Evolutionary conservation across 169 alveolate species (phyloP).

Genomic region (Eimeria tenella): DNA sequence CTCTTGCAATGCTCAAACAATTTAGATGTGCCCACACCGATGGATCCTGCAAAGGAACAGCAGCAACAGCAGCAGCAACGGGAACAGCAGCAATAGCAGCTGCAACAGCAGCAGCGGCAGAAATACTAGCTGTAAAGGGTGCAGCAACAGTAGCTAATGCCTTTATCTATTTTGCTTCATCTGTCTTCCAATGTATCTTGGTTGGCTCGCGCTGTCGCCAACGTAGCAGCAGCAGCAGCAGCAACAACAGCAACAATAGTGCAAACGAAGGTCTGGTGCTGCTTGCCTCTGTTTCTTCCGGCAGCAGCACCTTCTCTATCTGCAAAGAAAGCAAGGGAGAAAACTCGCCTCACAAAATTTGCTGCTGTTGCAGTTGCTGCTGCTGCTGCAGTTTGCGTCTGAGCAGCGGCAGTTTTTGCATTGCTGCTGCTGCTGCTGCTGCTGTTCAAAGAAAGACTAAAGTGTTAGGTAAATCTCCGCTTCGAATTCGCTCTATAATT

Average conservation of each 20-base stretch:
- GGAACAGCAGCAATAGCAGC: slow-evolving; percentile 7
- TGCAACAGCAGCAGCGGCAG: neutral
- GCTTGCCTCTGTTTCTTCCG: neutral
- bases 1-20: neutral
- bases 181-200: neutral
- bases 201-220: neutral
- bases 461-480: no score
- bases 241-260: slow-evolving; percentile 18
- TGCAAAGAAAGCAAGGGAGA: neutral
- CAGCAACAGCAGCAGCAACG: slow-evolving; percentile 19
- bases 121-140: neutral
- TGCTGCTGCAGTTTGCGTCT: neutral
- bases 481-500: no score
- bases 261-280: neutral
- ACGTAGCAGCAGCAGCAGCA: neutral
- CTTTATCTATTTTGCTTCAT: neutral
- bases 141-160: neutral
- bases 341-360: neutral
- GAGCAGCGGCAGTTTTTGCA: neutral
- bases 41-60: neutral
- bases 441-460: neutral
- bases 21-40: neutral
- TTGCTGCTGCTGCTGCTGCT: slow-evolving; percentile 1
- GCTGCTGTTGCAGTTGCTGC: slow-evolving; percentile 6
- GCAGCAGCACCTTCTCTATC: slow-evolving; percentile 16